phyloP scores from a whole-genome alignment of 805 yeast genomes.

The Metschnikowia chrysomelidarum region DNA sequence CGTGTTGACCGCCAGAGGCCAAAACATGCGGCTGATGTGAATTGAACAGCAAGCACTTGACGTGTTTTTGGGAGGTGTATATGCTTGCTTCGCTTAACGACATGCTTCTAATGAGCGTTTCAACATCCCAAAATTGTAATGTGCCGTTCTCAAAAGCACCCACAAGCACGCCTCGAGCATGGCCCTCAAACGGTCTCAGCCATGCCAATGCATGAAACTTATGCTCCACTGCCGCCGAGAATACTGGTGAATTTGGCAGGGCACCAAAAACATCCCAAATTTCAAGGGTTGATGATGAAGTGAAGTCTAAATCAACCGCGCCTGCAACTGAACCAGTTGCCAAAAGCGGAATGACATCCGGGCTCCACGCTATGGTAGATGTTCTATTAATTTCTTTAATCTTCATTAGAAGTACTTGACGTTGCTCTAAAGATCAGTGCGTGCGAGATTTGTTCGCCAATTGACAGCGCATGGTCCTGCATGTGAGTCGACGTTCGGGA shows the following conservation, averaged over 20 bases:
- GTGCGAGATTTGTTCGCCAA: constrained; percentile 5
- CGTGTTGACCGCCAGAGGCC: constrained; percentile 85
- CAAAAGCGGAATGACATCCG: constrained; percentile 65
- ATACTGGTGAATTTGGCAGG: constrained; percentile 31
- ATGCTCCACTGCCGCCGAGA: constrained; percentile 34
- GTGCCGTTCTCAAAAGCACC: constrained; percentile 88
- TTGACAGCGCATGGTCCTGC: constrained; percentile 10
- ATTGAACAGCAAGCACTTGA: constrained; percentile 73
- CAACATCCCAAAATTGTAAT: constrained; percentile 76
- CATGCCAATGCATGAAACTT: constrained; percentile 78
- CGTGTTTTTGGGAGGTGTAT: constrained; percentile 58
- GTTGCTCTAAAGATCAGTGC: background rate
- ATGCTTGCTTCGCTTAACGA: constrained; percentile 44
- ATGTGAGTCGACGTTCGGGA: constrained; percentile 1
- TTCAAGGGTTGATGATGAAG: constrained; percentile 74
- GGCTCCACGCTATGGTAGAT: constrained; percentile 96
- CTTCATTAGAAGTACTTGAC: constrained; percentile 34
- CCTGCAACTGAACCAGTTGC: constrained; percentile 97
- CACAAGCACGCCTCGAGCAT: constrained; percentile 61
- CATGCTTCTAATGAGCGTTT: constrained; percentile 42
- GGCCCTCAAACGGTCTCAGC: constrained; percentile 56
- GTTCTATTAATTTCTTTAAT: constrained; percentile 80
- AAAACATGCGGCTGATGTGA: constrained; percentile 67
- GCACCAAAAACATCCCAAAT: constrained; percentile 66
- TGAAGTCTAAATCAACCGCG: constrained; percentile 85